Conservation (phyloP, 192 early-diverging fungal species). For the Coemansia erecta region DNA sequence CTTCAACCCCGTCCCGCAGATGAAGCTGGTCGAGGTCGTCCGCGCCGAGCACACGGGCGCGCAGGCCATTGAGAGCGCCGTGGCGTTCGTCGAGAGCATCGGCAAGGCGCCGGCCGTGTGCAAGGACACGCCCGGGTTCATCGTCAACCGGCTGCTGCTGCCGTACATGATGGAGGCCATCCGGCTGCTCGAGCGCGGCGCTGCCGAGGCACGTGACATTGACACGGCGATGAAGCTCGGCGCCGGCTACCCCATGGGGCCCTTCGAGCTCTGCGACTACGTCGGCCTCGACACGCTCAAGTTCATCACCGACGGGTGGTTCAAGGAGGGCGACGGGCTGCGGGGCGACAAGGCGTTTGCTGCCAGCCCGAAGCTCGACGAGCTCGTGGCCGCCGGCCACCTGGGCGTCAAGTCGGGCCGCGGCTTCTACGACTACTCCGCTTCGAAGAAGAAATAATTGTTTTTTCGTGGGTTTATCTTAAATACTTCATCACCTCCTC, state of each 20-base stretch:
- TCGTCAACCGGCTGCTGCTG: slow-evolving; percentile 94
- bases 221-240: slow-evolving; percentile 65
- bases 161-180: slow-evolving; percentile 97
- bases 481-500: slow-evolving; percentile 49
- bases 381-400: slow-evolving; percentile 68
- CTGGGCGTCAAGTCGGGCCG: slow-evolving; percentile 85
- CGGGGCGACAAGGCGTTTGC: slow-evolving; percentile 68
- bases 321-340: slow-evolving; percentile 76
- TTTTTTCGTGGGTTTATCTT: slow-evolving; percentile 12
- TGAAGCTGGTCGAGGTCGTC: slow-evolving; percentile 97
- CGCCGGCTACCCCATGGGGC: slow-evolving; percentile 11
- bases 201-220: slow-evolving; percentile 80
- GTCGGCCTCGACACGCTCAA: slow-evolving; percentile 95
- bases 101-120: slow-evolving; percentile 88
- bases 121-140: slow-evolving; percentile 97
- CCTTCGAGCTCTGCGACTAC: slow-evolving; percentile 51
- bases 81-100: slow-evolving; percentile 69
- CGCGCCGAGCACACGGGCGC: slow-evolving; percentile 63
- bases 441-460: slow-evolving; percentile 14
- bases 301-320: slow-evolving; percentile 95
- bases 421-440: slow-evolving; percentile 81
- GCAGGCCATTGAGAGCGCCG: slow-evolving; percentile 62
- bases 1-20: slow-evolving; percentile 98
- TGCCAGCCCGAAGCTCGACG: slow-evolving; percentile 67
- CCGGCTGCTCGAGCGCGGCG: slow-evolving; percentile 86